phyloP scores from a whole-genome alignment of 768 basidiomycete species.

The Rhodotorula kratochvilovae region DNA sequence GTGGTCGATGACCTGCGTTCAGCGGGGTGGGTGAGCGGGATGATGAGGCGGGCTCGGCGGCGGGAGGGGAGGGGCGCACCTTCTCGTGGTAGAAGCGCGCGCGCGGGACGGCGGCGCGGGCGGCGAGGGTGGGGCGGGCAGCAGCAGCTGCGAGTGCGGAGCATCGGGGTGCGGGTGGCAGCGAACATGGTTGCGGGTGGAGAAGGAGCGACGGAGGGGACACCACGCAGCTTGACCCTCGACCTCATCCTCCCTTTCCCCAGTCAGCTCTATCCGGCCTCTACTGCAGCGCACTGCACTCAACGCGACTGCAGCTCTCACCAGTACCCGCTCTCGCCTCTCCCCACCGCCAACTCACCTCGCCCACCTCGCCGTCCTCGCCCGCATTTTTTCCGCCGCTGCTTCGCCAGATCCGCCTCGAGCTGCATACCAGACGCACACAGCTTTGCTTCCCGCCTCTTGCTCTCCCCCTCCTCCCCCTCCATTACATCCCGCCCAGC shows the following conservation, averaged over 20 bases:
- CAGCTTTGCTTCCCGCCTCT: background rate
- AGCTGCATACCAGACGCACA: background rate
- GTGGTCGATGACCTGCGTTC: slow-evolving; percentile 77
- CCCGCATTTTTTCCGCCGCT: background rate
- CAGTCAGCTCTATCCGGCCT: too few species aligned
- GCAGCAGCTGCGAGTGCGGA: slow-evolving; percentile 10
- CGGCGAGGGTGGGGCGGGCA: background rate
- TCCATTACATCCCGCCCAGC: background rate
- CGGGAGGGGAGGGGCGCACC: slow-evolving; percentile 9
- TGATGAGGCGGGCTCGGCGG: background rate
- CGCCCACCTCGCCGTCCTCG: background rate
- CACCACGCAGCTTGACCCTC: too few species aligned
- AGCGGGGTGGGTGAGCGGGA: background rate
- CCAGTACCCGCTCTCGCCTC: background rate
- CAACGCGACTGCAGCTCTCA: background rate
- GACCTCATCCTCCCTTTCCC: background rate
- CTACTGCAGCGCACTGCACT: background rate
- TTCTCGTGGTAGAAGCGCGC: slow-evolving; percentile 39
- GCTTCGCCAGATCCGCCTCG: background rate
- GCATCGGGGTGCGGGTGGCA: slow-evolving; percentile 11
- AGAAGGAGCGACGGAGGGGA: background rate
- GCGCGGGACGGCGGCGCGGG: slow-evolving; percentile 21
- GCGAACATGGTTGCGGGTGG: background rate
- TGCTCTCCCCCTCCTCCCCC: background rate
- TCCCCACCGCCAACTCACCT: background rate